Conservation (phyloP, 257 asterid species). For the Salvia splendens region DNA sequence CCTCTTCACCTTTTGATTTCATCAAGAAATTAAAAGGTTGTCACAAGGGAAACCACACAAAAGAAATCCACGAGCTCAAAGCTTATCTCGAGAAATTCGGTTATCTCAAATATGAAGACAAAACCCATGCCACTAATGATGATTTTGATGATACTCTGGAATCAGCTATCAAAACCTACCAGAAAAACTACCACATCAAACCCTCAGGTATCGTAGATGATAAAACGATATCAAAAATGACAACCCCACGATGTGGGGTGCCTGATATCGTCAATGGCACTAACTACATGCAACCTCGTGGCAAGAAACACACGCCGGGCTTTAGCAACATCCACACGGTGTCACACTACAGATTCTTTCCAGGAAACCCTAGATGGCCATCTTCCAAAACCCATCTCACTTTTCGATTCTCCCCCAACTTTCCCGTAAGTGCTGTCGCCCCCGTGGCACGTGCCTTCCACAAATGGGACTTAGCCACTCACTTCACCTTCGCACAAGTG, state of each 20-base stretch:
- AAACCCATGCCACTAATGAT: no score
- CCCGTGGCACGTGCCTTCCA: slow-evolving; percentile 36
- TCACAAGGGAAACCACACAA: slow-evolving; percentile 36
- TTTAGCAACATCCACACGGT: slow-evolving; percentile 19
- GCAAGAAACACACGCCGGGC: not conserved
- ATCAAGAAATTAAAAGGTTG: slow-evolving; percentile 38
- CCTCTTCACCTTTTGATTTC: slow-evolving; percentile 35
- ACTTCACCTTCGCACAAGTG: no score
- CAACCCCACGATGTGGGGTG: slow-evolving; percentile 42
- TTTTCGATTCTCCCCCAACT: slow-evolving; percentile 13
- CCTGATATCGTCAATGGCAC: slow-evolving; percentile 31
- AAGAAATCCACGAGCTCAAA: slow-evolving; percentile 35
- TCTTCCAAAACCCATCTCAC: slow-evolving; percentile 28
- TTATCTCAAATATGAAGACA: no score
- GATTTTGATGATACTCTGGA: no score
- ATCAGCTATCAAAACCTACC: no score
- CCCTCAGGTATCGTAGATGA: no score
- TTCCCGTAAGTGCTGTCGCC: not conserved
- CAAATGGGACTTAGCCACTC: no score
- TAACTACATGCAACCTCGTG: slow-evolving; percentile 28
- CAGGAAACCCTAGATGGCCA: slow-evolving; percentile 36
- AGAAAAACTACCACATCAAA: no score
- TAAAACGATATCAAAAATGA: slow-evolving; percentile 29
- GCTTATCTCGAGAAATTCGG: not conserved
- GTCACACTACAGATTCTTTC: slow-evolving; percentile 32